Conservation (phyloP, 2,329 filamentous ascomycete species). For the Pseudonectria buxi region DNA sequence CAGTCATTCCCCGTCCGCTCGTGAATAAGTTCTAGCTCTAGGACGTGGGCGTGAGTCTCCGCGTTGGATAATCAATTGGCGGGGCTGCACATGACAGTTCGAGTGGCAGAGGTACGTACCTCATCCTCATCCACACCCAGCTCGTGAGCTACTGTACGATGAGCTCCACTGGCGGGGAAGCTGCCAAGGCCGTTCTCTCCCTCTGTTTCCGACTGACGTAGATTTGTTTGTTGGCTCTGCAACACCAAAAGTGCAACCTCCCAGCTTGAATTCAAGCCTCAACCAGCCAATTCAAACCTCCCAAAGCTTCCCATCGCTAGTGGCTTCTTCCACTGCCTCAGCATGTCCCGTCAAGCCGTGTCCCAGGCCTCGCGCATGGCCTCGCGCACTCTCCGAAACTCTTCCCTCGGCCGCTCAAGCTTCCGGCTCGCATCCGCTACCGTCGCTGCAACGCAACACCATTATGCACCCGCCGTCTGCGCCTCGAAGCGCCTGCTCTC, state of each 20-base stretch:
- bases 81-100: slow-evolving; percentile 3
- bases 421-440: slow-evolving; percentile 11
- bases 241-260: not conserved
- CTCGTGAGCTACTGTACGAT: slow-evolving; percentile 5
- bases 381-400: slow-evolving; percentile 25
- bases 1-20: slow-evolving; percentile 14
- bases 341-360: slow-evolving; percentile 28
- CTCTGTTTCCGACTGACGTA: not conserved
- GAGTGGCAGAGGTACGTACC: slow-evolving; percentile 14
- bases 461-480: slow-evolving; percentile 4
- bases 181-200: not conserved
- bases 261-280: not conserved
- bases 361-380: slow-evolving; percentile 33
- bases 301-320: not conserved
- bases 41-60: not conserved
- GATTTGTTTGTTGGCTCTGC: not conserved
- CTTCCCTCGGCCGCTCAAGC: slow-evolving; percentile 17
- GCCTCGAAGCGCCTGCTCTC: slow-evolving; percentile 24
- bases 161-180: slow-evolving; percentile 2
- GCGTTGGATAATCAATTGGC: not conserved
- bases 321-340: slow-evolving; percentile 1
- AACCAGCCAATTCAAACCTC: not conserved
- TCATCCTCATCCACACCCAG: not conserved
- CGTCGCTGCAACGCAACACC: slow-evolving; percentile 5
- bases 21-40: not conserved